Conservation (phyloP, 2,329 filamentous ascomycete species). For the Myriosclerotinia scirpicola region DNA sequence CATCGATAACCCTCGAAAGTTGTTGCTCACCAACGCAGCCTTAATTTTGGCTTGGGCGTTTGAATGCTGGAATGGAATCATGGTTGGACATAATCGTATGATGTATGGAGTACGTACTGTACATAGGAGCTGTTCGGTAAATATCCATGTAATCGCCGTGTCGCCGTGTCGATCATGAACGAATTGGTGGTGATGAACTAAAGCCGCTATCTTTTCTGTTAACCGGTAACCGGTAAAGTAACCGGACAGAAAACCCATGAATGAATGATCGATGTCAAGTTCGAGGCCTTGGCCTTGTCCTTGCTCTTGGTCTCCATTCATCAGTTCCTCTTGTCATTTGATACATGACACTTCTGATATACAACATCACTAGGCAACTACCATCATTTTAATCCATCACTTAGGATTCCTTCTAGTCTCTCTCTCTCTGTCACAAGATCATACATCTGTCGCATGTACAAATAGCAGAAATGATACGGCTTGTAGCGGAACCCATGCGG, state of each 20-base stretch:
- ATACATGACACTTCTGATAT: too few relatives aligned
- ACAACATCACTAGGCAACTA: neutral
- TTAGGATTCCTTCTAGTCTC: neutral
- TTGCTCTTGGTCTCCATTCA: neutral
- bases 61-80: neutral
- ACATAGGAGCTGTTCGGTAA: neutral
- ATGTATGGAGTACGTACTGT: too few relatives aligned
- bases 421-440: neutral
- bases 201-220: neutral
- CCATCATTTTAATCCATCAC: neutral
- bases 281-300: too few relatives aligned
- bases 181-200: neutral
- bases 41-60: neutral
- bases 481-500: slow-evolving; percentile 8
- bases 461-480: neutral
- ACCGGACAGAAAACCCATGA: neutral
- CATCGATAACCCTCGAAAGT: neutral
- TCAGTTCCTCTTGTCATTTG: neutral
- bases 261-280: neutral
- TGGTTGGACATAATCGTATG: neutral
- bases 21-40: neutral
- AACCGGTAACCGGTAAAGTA: neutral
- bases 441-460: neutral
- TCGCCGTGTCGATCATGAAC: neutral
- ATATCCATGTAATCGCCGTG: neutral